Percentiles rank a stretch among this genome's conserved stretches.
Evolutionary conservation across 2,329 filamentous ascomycete species (phyloP).

Genomic region (Neonectria magnoliae): DNA sequence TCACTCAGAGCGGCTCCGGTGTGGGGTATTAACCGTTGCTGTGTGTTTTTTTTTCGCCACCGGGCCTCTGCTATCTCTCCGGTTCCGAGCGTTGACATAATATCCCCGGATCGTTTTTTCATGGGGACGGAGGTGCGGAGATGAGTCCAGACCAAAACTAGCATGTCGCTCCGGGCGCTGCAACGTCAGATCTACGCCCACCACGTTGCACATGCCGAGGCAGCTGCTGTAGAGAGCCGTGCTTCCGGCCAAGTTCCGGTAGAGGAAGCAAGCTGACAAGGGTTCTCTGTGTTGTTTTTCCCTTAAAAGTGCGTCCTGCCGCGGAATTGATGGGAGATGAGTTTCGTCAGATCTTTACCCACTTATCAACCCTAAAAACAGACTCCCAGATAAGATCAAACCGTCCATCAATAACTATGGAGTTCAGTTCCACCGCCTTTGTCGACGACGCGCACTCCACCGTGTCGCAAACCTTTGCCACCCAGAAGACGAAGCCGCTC

Average conservation of each 20-base stretch:
- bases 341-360: background rate
- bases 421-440: background rate
- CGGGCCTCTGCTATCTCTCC: background rate
- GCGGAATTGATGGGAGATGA: background rate
- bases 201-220: background rate
- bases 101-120: background rate
- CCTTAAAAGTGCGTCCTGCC: background rate
- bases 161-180: background rate
- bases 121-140: background rate
- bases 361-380: background rate
- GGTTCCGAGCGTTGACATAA: background rate
- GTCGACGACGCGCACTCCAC: background rate
- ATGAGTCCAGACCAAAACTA: background rate
- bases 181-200: background rate
- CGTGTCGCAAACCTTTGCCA: slow-evolving; percentile 16
- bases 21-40: background rate
- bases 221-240: background rate
- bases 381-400: background rate
- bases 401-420: background rate
- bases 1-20: background rate
- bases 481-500: slow-evolving; percentile 47
- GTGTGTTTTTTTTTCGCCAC: background rate
- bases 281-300: background rate
- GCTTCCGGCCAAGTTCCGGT: background rate
- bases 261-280: background rate